Conservation (phyloP, 2,329 filamentous ascomycete species). For the Exophiala sideris region DNA sequence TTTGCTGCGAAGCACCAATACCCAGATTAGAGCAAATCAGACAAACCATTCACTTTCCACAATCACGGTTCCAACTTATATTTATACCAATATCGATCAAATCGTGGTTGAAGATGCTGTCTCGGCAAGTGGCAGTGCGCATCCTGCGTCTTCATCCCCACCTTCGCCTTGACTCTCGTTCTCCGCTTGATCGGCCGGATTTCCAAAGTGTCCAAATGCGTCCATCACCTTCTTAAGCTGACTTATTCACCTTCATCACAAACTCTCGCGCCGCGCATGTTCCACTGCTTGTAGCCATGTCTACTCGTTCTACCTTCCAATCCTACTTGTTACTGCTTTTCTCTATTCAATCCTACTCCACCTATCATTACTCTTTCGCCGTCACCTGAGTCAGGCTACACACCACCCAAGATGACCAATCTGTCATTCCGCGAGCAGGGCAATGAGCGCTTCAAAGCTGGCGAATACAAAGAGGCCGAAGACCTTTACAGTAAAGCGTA, state of each 20-base stretch:
- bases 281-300: conserved; percentile 5
- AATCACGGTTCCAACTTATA: neutral
- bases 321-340: neutral
- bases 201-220: conserved; percentile 15
- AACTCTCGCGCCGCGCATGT: neutral
- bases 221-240: conserved; percentile 24
- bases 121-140: neutral
- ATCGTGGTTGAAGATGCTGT: too few species aligned
- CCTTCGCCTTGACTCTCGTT: neutral
- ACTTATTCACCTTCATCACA: conserved; percentile 6
- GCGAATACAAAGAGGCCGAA: conserved; percentile 45
- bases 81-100: too few species aligned
- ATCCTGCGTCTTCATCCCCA: neutral
- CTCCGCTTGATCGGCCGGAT: too few species aligned
- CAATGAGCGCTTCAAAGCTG: conserved; percentile 45
- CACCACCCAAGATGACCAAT: neutral
- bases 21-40: neutral
- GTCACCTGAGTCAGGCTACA: conserved; percentile 2
- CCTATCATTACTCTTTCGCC: neutral
- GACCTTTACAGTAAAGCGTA: conserved; percentile 48
- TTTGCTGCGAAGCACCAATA: conserved; percentile 9
- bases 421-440: conserved; percentile 35
- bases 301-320: neutral
- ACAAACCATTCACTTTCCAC: neutral
- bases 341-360: neutral